phyloP scores from a whole-genome alignment of 1,139 yeast species.

The Fermentozyma sake region DNA sequence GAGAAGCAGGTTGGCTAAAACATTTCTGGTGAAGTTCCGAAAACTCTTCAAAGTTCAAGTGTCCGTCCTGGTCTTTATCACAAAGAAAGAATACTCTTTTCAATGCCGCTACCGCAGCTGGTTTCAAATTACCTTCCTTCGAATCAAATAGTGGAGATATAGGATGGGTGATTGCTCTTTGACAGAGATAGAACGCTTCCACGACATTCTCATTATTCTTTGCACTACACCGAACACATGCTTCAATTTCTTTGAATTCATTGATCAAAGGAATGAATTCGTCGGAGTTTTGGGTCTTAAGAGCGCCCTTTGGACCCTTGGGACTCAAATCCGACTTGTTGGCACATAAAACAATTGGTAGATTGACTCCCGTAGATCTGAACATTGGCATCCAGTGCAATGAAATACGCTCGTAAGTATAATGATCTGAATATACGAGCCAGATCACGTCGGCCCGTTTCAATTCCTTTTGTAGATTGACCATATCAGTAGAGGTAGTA shows the following conservation, averaged over 20 bases:
- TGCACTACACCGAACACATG: slow-evolving; percentile 86
- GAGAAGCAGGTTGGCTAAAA: slow-evolving; percentile 47
- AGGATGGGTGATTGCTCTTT: slow-evolving; percentile 88
- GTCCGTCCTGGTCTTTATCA: slow-evolving; percentile 90
- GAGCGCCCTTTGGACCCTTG: slow-evolving; percentile 14
- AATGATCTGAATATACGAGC: slow-evolving; percentile 89
- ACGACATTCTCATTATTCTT: slow-evolving; percentile 77
- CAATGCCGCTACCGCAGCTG: slow-evolving; percentile 70
- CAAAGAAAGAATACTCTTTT: slow-evolving; percentile 77
- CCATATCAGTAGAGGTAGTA: slow-evolving; percentile 66
- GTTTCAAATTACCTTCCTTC: slow-evolving; percentile 79
- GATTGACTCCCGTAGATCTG: slow-evolving; percentile 85
- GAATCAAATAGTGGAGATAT: slow-evolving; percentile 92
- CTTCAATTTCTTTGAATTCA: slow-evolving; percentile 91
- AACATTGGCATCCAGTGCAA: slow-evolving; percentile 93
- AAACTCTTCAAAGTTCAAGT: slow-evolving; percentile 65
- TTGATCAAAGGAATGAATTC: slow-evolving; percentile 83
- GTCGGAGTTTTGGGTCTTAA: slow-evolving; percentile 47
- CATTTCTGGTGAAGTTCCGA: slow-evolving; percentile 67
- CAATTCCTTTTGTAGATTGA: slow-evolving; percentile 63
- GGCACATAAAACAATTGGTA: slow-evolving; percentile 88
- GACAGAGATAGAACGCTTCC: slow-evolving; percentile 85
- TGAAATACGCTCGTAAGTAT: slow-evolving; percentile 86
- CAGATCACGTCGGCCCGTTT: slow-evolving; percentile 87
- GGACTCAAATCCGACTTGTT: slow-evolving; percentile 61